Base-by-base conservation (phyloP, 2,329 filamentous ascomycete genomes). In the Ascochyta fabae region DNA sequence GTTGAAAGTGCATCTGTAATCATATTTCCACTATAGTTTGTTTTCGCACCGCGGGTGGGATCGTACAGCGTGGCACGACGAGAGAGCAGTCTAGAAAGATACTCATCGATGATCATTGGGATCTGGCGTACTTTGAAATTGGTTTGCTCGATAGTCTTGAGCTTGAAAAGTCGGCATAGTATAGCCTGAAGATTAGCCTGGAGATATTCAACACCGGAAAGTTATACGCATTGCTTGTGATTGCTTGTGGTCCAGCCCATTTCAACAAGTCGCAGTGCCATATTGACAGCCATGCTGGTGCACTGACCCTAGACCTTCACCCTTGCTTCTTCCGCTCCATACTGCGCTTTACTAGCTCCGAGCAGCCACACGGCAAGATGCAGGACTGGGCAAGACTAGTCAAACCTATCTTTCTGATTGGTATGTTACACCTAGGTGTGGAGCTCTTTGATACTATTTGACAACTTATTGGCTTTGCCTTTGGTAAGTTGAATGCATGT, bases 1-100 rank as follows among this genome's bases (percentile, higher is more conserved):
- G 13, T 3, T 19, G 13, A 39, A 47, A 42, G 43, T 48, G 47
- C 47, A 29, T 51, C 47, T 56, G 53, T 56, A 56, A 40, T 35
- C 33, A 51, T 51, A 51, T 48, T 36, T 45, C 22, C 45, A 40
- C 29, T 22, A 48, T 38, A 48, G 22, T 46, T 47, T 31, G 33
- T 35, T 35, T n/a, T 16, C 8, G 33, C 33, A 35, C 33, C 33
- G 13, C 13, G 29, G 29, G 29, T 15, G 10, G 29, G 29, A 31
- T 15, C 12, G 10, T 31, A 4, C 29, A 31, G 33, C 33, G 33
- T 16, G 6, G 15, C 33, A 35, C 15, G 33, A 3, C 7, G 33
- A 35, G n/a, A 35, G n/a, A 16, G 33, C 33, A 35, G 6, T 35
- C 6, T 35, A 35, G 33, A 16, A 39, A 39, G 36, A 39, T 39